Evolutionary conservation across 2,329 filamentous ascomycete species (phyloP), one percentile per base, ranked within the genome.

Genomic region (Penicillium sp.): DNA sequence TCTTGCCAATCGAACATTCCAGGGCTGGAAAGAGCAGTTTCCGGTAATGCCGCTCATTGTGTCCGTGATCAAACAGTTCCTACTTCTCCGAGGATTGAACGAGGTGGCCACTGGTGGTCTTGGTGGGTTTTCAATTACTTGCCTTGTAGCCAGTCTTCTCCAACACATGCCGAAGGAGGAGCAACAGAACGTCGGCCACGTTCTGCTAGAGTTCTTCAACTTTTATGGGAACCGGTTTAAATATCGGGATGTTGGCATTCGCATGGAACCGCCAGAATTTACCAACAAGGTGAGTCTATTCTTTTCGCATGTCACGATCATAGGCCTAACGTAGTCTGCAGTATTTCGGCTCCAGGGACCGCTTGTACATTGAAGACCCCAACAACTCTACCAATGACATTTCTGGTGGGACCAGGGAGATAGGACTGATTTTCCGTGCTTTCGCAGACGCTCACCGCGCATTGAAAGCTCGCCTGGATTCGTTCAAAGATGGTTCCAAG

Each of bases 111-210:
- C 87, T 59, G 95, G 95, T 55, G 95, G 95, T 3, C 86, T 99
- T 52, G 95, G 95, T 53, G 95, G 95, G 3, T 98, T 97, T 71
- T 91, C 92, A 1, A 89, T 96, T 62, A 97, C 93, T 55, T 99
- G 95, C 78, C 81, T 99, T 60, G 90, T 97, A 6, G 90, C 95
- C 57, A 95, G 90, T 78, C 87, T 96, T 74, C 78, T 98, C 47
- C 90, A 96, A 71, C 81, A 90, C 62, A 85, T 92, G 79, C 90
- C 91, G 10, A 83, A 87, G 59, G 80, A 88, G 1, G 86, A 90
- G 1, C 81, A 86, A 37, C 82, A 87, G 49, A 87, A 96, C 64
- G 83, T 96, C 1, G 93, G 92, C 13, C 85, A 92, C 64, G 79
- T 96, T 52, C 81, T 99, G 10, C 84, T 98, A 74, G 86, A 92